Percentiles rank a stretch among this genome's conserved stretches.
phyloP scores from a whole-genome alignment of 2,329 filamentous ascomycete genomes.

The Cryphonectria carpinicola region DNA sequence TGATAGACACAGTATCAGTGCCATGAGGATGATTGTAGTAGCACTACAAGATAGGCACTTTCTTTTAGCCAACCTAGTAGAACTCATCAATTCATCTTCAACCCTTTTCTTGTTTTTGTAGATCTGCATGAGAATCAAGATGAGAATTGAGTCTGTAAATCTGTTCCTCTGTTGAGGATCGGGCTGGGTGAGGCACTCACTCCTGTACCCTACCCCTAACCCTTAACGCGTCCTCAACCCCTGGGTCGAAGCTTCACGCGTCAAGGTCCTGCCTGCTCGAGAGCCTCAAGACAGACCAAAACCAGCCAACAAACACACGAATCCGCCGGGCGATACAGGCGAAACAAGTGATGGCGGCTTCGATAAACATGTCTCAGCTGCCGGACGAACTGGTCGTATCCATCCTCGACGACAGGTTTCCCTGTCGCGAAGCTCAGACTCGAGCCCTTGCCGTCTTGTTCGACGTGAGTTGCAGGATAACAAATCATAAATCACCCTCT shows the following conservation, averaged over 20 bases:
- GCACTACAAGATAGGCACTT: too few relatives aligned
- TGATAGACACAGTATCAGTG: too few relatives aligned
- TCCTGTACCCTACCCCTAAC: neutral
- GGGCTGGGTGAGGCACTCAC: too few relatives aligned
- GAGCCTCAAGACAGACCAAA: neutral
- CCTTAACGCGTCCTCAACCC: neutral
- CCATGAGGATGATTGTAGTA: too few relatives aligned
- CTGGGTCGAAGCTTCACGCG: neutral
- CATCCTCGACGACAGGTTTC: slow-evolving; percentile 53
- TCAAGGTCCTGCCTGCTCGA: neutral
- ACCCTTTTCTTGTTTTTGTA: too few relatives aligned
- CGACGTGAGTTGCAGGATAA: slow-evolving; percentile 45
- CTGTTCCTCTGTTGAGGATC: neutral
- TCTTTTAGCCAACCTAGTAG: too few relatives aligned
- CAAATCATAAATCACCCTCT: slow-evolving; percentile 30
- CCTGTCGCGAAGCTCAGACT: slow-evolving; percentile 63
- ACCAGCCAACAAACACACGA: neutral
- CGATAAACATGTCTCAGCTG: slow-evolving; percentile 39
- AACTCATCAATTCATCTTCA: neutral
- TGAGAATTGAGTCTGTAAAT: neutral
- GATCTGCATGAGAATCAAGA: too few relatives aligned
- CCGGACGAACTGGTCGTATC: slow-evolving; percentile 56
- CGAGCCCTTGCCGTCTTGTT: slow-evolving; percentile 60
- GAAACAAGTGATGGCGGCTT: neutral
- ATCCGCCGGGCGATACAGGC: neutral